Base-by-base conservation (phyloP, 192 early-diverging fungal species). In the Rhizophagus clarus region DNA sequence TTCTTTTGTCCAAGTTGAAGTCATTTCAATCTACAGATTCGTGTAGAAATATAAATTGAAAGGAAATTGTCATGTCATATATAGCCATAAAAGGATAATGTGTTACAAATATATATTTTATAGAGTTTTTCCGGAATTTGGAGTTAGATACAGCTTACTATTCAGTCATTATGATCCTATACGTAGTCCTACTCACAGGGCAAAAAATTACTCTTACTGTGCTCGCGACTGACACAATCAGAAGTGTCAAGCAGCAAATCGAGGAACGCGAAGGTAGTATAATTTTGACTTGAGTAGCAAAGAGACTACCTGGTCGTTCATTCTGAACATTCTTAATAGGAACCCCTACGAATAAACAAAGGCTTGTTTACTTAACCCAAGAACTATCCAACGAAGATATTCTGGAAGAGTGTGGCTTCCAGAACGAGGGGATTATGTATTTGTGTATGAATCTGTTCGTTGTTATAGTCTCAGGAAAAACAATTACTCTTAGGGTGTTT, bases 121-220 rank as follows among this genome's bases (percentile, higher is more conserved):
- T n/a, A 2, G 10, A 29, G 10, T 28, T 64, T 64, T 3, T n/a
- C 9, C 5, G 28, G 28, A 28, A 1, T n/a, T 28, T 22, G 28
- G 28, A 24, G 4, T 24, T 28, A 4, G 10, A n/a, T 40, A 40
- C 4, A 40, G 40, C 7, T 40, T 40, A 40, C 40, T 40, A 40
- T 40, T 40, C 6, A 62, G 20, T 2, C 61, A 63, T 24, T 63
- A 79, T 79, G 78, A 81, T 82, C 32, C 82, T 86, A 28, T 86
- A 77, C 67, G 80, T 84, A 22, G 80, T 81, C 68, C 92, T 94
- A 40, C 89, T 95, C 28, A 95, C 96, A 24, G 96, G 95, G 67
- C 95, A 96, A 90, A 97, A 94, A 76, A 95, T 97, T 86, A 97
- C 94, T 80, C 88, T 97, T 56, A 93, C 91, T 80, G 91, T 95